Conservation (phyloP, 164 flowering plant species). For the Sextonia rubra region DNA sequence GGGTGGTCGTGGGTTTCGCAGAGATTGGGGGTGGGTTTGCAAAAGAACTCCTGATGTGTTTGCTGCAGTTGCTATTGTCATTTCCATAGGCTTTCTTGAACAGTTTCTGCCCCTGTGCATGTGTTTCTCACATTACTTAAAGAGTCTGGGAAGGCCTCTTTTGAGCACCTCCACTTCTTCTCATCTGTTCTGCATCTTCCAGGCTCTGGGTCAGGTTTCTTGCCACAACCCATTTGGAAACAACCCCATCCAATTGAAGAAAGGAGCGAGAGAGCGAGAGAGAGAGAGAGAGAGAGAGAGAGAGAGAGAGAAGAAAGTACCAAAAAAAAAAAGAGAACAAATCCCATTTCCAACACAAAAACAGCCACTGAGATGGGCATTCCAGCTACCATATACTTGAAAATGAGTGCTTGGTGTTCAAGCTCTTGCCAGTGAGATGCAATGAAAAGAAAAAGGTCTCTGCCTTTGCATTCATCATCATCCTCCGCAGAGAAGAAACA, state of each 20-base stretch:
- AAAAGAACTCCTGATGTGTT: too few relatives aligned
- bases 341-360: slow-evolving; percentile 4
- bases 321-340: neutral
- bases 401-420: slow-evolving; percentile 64
- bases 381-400: slow-evolving; percentile 50
- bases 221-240: too few relatives aligned
- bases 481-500: neutral
- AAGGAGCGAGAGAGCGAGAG: too few relatives aligned
- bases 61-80: slow-evolving; percentile 4
- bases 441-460: slow-evolving; percentile 40
- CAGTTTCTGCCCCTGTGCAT: slow-evolving; percentile 8
- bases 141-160: slow-evolving; percentile 10
- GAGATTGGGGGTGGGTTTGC: neutral
- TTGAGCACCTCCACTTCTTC: slow-evolving; percentile 16
- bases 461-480: slow-evolving; percentile 29
- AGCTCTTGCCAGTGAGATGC: slow-evolving; percentile 61
- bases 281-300: too few relatives aligned
- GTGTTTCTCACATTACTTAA: slow-evolving; percentile 10
- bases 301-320: neutral
- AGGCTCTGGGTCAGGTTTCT: slow-evolving; percentile 12
- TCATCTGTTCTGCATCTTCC: slow-evolving; percentile 17
- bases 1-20: neutral
- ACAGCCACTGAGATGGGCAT: slow-evolving; percentile 51
- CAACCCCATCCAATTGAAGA: slow-evolving; percentile 46
- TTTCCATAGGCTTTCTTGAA: slow-evolving; percentile 13